A percentile compares a stretch with the other conserved stretches of the same genome.
phyloP scores from a whole-genome alignment of 106 monocot species.

The Amphibolis antarctica region DNA sequence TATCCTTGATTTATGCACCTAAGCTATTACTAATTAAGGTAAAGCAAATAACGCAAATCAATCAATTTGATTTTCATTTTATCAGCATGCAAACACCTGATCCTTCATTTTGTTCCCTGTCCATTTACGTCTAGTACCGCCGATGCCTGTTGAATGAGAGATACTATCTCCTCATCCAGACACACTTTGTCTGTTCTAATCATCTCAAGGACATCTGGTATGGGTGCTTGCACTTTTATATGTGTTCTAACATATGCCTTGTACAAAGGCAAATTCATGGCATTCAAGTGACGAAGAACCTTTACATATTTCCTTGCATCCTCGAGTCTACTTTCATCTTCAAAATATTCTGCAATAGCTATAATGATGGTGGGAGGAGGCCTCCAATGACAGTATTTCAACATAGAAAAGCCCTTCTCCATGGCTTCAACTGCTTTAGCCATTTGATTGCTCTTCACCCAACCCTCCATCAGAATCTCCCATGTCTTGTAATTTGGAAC shows the following conservation, averaged over 20 bases:
- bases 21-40: too few species aligned
- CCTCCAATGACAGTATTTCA: slow-evolving; percentile 57
- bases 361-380: slow-evolving; percentile 29
- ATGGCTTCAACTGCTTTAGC: slow-evolving; percentile 66
- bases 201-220: slow-evolving; percentile 6
- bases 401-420: slow-evolving; percentile 54
- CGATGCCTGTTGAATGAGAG: slow-evolving; percentile 4
- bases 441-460: slow-evolving; percentile 46
- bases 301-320: slow-evolving; percentile 29
- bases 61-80: too few species aligned
- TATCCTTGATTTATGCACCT: too few species aligned
- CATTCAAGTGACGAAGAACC: slow-evolving; percentile 23
- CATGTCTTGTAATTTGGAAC: slow-evolving; percentile 73
- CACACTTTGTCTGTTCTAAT: slow-evolving; percentile 9
- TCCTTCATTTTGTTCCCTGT: too few species aligned
- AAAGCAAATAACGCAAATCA: too few species aligned
- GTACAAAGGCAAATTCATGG: slow-evolving; percentile 50
- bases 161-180: slow-evolving; percentile 9
- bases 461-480: slow-evolving; percentile 89
- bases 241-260: slow-evolving; percentile 46
- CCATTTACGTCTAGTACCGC: neutral
- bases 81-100: too few species aligned
- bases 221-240: slow-evolving; percentile 16
- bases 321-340: slow-evolving; percentile 17
- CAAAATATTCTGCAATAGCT: slow-evolving; percentile 48